A percentile compares a stretch with the other conserved stretches of the same genome.
Evolutionary conservation across 805 yeast species (phyloP).

Genomic region (Starmerella asiatica): DNA sequence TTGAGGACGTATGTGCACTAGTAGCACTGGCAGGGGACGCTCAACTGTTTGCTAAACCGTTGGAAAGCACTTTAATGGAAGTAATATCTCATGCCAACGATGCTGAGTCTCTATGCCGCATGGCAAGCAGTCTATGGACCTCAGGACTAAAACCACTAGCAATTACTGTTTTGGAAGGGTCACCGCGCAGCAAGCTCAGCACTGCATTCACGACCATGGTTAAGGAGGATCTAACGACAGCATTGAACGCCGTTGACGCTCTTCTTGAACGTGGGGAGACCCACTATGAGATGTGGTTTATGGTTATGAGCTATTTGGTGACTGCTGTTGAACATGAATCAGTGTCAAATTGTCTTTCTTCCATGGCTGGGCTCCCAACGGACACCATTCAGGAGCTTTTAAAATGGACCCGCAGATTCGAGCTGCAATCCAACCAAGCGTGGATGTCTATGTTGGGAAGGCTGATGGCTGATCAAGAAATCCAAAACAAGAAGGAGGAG

Average conservation of each 20-base stretch:
- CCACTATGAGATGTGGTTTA: background rate
- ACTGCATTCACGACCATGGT: background rate
- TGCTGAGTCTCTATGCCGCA: background rate
- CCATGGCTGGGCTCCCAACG: too few species aligned
- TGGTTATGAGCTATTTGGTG: background rate
- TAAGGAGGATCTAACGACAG: background rate
- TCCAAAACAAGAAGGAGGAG: too few species aligned
- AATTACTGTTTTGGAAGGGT: background rate
- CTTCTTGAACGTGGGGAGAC: background rate
- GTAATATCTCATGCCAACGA: too few species aligned
- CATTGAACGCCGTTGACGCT: background rate
- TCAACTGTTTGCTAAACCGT: background rate
- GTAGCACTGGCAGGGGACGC: background rate
- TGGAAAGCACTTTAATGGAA: too few species aligned
- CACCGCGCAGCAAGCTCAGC: background rate
- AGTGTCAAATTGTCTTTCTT: too few species aligned
- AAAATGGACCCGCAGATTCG: background rate
- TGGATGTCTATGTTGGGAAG: conserved; percentile 6
- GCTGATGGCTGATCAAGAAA: conserved; percentile 1
- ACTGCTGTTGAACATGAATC: too few species aligned
- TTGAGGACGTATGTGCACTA: background rate
- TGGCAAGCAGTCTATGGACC: background rate
- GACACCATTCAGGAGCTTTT: too few species aligned
- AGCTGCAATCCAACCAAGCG: background rate
- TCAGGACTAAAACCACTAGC: background rate